Base-by-base conservation (phyloP, 208 protist genomes). In the Crithidia brevicula region DNA sequence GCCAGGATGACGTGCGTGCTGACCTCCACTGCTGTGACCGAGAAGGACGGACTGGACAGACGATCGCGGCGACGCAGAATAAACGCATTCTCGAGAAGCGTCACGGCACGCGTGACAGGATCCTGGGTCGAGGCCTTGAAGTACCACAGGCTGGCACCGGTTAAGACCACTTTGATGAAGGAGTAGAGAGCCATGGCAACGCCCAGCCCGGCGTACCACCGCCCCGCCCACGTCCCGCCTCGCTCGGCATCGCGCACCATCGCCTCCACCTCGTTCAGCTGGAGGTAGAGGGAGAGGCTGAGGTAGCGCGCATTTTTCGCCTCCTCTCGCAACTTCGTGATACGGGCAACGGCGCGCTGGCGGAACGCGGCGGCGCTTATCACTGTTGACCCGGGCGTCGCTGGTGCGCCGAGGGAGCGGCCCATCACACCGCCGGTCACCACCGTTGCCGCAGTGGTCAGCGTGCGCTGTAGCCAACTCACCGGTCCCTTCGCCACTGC, bases 251-350 rank as follows among this genome's bases (percentile, higher is more conserved):
- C 84, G 10, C 58, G 45, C 57, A 90, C 59, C 57, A 91, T 77
- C 8, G 54, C 67, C 42, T 81, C 81, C 62, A 92, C 83, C 56
- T 87, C 86, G 40, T 76, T 71, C 72, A 81, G 72, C 53, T 93
- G 75, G 15, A 95, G 67, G 52, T 85, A 95, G 18, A 95, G 72
- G 8, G 83, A 79, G n/a, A 86, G 66, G 38, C 72, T 74, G 18
- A 94, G 73, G 42, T 72, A 75, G 20, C 56, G 75, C 18, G 83
- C 78, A 10, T 74, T 83, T 28, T 83, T 74, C 45, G 75, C 63
- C 74, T 94, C 89, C 10, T 57, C 57, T 13, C 72, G 66, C 25
- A 91, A 72, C 50, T 70, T 77, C 1, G 23, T 71, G 9, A 85
- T 70, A 25, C 58, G 56, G 7, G 30, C 49, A 18, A 50, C 58